Base-by-base conservation (phyloP, 306 rosid species). In the Prunus mira region DNA sequence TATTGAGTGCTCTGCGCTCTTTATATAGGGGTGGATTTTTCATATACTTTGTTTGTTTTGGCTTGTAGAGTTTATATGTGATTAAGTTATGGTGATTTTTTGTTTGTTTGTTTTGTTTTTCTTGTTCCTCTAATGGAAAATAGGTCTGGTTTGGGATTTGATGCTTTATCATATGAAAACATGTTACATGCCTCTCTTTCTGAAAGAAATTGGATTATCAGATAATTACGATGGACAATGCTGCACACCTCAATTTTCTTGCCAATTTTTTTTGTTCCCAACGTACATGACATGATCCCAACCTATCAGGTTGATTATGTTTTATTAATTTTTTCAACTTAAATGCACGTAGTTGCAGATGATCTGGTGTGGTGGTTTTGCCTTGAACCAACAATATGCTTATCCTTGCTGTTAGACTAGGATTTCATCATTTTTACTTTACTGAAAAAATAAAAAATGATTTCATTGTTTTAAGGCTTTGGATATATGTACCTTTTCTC, bases 321-420 rank as follows among this genome's bases (percentile, higher is more conserved):
- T 63, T 19, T 18, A 64, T 63, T 19, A 57, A 6, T 58, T 41
- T 41, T 10, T 12, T 47, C 28, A 45, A 38, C 25, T 49, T 54
- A 49, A 2, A 30, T 20, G 15, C 62, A 14, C 18, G 9, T 47
- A 14, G 30, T 5, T n/a, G 19, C 57, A 25, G 71, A 52, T 50
- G 19, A 15, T 56, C 7, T 27, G 34, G 28, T 61, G 9, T 50
- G 5, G 32, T 27, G 24, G 62, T 61, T 62, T 71, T 71, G 72
- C 65, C 65, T 71, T 70, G 58, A 67, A 56, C 49, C n/a, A 32
- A 70, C 28, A 25, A 54, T 52, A n/a, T 55, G 69, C 70, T 69
- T n/a, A 14, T 27, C 12, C 8, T 49, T 71, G 10, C 57, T 69
- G 66, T 28, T 25, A 32, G 74, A 65, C n/a, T 65, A 55, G n/a